Conservation (phyloP, 179 eudicot genomes). For the Beta lomatogona region DNA sequence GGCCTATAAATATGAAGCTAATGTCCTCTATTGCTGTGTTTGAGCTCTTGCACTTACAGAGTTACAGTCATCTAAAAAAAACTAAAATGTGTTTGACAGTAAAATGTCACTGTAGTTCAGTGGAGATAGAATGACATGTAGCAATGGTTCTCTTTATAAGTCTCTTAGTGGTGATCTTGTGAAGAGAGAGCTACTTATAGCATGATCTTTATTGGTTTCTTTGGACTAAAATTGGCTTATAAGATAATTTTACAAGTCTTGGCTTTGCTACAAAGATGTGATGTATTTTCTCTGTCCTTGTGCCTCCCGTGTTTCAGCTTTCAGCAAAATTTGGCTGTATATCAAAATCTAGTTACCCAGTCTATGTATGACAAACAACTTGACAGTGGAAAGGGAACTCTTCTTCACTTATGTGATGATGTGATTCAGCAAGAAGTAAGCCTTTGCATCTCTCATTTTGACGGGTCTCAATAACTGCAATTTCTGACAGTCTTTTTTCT, state of each 20-base stretch:
- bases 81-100: not conserved
- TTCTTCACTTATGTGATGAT: constrained; percentile 96
- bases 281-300: constrained; percentile 2
- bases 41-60: not conserved
- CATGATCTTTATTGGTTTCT: not conserved
- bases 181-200: not conserved
- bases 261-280: not conserved
- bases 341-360: constrained; percentile 75
- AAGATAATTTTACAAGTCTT: not conserved
- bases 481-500: constrained; percentile 22
- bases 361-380: constrained; percentile 99
- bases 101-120: too few relatives aligned
- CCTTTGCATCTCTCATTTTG: constrained; percentile 8
- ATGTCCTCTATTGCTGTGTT: not conserved
- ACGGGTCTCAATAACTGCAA: not conserved
- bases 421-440: constrained; percentile 99
- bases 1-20: too few relatives aligned
- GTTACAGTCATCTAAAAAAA: not conserved
- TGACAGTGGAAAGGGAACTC: constrained; percentile 98
- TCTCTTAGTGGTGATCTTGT: not conserved
- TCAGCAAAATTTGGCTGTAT: constrained; percentile 44
- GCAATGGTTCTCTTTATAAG: not conserved
- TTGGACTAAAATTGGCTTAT: not conserved
- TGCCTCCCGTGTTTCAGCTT: constrained; percentile 29
- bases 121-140: too few relatives aligned